Conservation (phyloP, 2,329 filamentous ascomycete species). For the Verticillium nubilum region DNA sequence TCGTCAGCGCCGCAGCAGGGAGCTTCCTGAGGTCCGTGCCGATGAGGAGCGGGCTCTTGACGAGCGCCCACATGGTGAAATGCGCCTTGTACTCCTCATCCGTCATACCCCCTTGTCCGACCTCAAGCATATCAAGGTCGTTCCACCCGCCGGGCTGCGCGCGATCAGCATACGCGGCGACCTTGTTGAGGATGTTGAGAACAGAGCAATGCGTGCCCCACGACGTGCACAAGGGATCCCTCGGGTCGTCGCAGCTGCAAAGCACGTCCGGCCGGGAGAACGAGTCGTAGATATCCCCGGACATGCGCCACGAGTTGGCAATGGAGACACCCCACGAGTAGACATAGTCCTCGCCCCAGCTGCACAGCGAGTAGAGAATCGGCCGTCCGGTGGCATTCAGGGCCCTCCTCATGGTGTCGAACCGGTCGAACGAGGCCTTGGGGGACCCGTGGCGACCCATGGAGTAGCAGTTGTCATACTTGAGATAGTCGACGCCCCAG, state of each 20-base stretch:
- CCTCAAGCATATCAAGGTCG: constrained; percentile 35
- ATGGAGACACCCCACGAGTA: constrained; percentile 1
- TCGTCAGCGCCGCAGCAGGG: constrained; percentile 4
- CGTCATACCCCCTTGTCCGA: constrained; percentile 28
- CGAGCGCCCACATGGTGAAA: constrained; percentile 38
- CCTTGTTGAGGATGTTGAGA: constrained; percentile 35
- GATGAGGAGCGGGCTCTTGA: constrained; percentile 37
- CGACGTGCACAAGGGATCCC: not conserved
- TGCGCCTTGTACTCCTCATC: constrained; percentile 34
- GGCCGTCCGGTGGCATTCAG: constrained; percentile 20
- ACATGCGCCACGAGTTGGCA: constrained; percentile 24
- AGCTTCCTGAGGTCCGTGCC: constrained; percentile 26
- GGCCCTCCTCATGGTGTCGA: constrained; percentile 21
- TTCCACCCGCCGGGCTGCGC: constrained; percentile 21
- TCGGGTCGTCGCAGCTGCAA: not conserved
- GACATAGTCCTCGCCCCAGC: constrained; percentile 20
- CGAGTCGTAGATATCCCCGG: constrained; percentile 23
- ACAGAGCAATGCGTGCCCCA: constrained; percentile 10
- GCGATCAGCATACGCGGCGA: not conserved
- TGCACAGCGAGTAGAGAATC: constrained; percentile 25
- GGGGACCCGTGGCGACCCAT: not conserved
- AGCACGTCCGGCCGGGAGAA: constrained; percentile 16
- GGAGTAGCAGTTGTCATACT: constrained; percentile 41
- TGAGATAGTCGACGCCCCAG: constrained; percentile 48
- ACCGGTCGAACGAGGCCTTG: not conserved